Conservation (phyloP, 768 basidiomycete species). For the Gelatoporia subvermispora region DNA sequence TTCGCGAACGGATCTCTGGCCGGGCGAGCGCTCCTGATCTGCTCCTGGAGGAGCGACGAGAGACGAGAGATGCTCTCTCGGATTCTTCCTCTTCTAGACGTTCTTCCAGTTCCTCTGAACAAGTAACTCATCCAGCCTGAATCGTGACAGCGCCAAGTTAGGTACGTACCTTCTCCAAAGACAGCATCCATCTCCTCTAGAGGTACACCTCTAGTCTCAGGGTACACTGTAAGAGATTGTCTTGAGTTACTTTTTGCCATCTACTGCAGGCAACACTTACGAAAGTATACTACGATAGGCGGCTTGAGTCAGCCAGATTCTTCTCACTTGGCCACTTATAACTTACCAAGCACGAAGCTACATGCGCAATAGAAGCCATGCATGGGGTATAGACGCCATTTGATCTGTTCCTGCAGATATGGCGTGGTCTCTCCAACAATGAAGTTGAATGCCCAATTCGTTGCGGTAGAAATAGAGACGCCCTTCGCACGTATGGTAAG, state of each 20-base stretch:
- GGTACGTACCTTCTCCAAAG: conserved; percentile 74
- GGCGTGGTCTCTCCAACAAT: conserved; percentile 87
- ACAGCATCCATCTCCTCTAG: conserved; percentile 89
- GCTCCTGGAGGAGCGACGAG: conserved; percentile 27
- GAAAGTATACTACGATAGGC: conserved; percentile 59
- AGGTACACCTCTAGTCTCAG: conserved; percentile 82
- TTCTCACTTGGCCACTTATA: neutral
- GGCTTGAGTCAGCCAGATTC: conserved; percentile 1
- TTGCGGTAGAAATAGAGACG: conserved; percentile 91
- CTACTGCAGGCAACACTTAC: conserved; percentile 37
- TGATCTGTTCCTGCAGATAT: conserved; percentile 78
- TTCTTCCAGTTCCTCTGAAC: conserved; percentile 48
- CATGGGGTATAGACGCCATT: conserved; percentile 93
- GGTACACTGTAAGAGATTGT: conserved; percentile 52
- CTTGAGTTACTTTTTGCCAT: conserved; percentile 8
- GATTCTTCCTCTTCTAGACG: conserved; percentile 59
- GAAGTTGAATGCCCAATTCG: conserved; percentile 83
- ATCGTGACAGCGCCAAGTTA: neutral
- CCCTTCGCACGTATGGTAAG: conserved; percentile 88
- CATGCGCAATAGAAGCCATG: conserved; percentile 89
- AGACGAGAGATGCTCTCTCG: conserved; percentile 53
- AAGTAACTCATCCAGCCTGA: neutral
- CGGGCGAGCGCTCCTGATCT: conserved; percentile 27
- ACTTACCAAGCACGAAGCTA: conserved; percentile 74
- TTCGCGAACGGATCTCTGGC: conserved; percentile 17